Percentiles rank a stretch among this genome's conserved stretches.
Conservation (phyloP, 1,284 basidiomycete species). For the Sanghuangporus weigelae region DNA sequence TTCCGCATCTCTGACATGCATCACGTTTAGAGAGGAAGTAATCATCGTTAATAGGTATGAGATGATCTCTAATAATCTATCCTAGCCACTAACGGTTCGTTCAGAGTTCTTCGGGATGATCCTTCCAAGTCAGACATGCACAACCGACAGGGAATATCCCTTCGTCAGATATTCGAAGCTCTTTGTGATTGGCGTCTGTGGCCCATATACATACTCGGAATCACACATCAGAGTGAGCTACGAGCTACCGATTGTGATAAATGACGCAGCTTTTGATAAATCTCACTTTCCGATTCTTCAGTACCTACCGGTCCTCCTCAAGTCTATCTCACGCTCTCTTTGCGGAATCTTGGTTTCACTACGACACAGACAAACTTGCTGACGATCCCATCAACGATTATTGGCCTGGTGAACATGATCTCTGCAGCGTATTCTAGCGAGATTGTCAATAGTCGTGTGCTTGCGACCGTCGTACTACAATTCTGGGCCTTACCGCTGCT, state of each 20-base stretch:
- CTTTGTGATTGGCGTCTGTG: slow-evolving; percentile 50
- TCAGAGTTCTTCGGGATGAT: slow-evolving; percentile 50
- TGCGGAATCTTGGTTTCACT: slow-evolving; percentile 48
- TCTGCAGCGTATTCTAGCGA: slow-evolving; percentile 49
- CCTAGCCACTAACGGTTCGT: background rate
- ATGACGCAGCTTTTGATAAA: background rate
- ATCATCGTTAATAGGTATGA: slow-evolving; percentile 52
- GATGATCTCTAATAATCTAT: background rate
- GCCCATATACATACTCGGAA: slow-evolving; percentile 47
- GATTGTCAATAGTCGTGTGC: slow-evolving; percentile 48
- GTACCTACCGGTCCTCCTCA: slow-evolving; percentile 44
- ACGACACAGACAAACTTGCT: slow-evolving; percentile 49
- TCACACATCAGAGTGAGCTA: slow-evolving; percentile 39
- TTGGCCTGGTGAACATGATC: slow-evolving; percentile 40
- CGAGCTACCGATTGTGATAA: background rate
- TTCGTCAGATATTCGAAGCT: slow-evolving; percentile 40
- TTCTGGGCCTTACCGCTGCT: slow-evolving; percentile 59
- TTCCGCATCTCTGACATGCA: no score
- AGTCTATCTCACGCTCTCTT: slow-evolving; percentile 47
- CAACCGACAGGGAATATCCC: slow-evolving; percentile 51
- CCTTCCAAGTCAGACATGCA: slow-evolving; percentile 59
- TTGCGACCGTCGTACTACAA: slow-evolving; percentile 49
- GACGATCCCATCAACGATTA: slow-evolving; percentile 41
- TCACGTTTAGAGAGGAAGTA: slow-evolving; percentile 37
- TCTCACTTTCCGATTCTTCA: slow-evolving; percentile 18